These are phyloP conservation scores for Apiospora kogelbergensis DNA, from an alignment of 2,329 filamentous ascomycete genomes.

Conservation along the genomic window DNA sequence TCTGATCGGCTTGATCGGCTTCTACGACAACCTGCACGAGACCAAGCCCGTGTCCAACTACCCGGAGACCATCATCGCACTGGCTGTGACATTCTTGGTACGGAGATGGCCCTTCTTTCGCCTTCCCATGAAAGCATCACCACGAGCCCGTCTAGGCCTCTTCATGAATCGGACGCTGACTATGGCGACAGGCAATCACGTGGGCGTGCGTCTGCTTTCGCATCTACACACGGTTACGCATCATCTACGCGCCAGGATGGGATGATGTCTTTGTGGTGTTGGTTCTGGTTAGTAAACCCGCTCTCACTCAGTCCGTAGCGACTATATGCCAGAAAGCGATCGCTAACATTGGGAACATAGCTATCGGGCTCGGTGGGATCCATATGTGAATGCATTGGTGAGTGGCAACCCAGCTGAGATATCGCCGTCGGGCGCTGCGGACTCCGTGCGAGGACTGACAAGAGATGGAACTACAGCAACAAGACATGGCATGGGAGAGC, in stretches of 20 bases:
- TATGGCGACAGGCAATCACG: background rate
- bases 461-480: conserved; percentile 13
- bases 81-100: conserved; percentile 17
- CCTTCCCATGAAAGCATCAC: background rate
- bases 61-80: conserved; percentile 15
- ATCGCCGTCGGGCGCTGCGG: background rate
- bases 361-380: background rate
- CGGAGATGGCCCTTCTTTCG: background rate
- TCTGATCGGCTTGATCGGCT: conserved; percentile 16
- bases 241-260: conserved; percentile 22
- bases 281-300: conserved; percentile 12
- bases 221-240: conserved; percentile 21
- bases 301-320: background rate
- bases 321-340: background rate
- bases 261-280: conserved; percentile 24
- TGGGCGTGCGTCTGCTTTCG: conserved; percentile 21
- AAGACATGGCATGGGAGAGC: conserved; percentile 19
- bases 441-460: background rate
- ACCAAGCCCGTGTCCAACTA: conserved; percentile 21
- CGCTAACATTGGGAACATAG: background rate
- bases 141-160: background rate
- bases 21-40: conserved; percentile 21
- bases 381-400: background rate
- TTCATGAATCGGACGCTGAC: no score
- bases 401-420: background rate